phyloP scores from a whole-genome alignment of 176 grass and related monocot genomes.

The Phyllostachys edulis region DNA sequence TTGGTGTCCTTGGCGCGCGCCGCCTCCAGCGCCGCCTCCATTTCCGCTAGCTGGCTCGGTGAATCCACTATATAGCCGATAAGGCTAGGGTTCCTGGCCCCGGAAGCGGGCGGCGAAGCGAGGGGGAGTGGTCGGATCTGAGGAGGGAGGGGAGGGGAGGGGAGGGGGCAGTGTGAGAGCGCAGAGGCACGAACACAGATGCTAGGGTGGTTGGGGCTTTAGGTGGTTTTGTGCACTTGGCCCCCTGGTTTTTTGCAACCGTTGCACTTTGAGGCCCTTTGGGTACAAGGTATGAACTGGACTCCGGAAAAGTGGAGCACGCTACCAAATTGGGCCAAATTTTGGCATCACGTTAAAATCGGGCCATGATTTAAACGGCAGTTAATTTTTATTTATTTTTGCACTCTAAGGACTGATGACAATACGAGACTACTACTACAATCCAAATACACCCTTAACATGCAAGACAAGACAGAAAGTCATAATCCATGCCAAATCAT shows the following conservation, averaged over 20 bases:
- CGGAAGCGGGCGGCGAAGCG: conserved; percentile 26
- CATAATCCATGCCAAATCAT: conserved; percentile 30
- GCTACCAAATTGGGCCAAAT: not conserved
- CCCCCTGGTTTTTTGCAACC: conserved; percentile 26
- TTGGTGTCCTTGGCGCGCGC: conserved; percentile 75
- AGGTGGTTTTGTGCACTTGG: conserved; percentile 24
- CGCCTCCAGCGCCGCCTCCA: conserved; percentile 97
- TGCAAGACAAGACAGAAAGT: not conserved
- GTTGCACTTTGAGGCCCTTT: not conserved
- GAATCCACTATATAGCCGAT: not conserved
- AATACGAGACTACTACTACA: not conserved
- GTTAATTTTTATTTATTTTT: no score
- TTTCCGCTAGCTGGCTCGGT: conserved; percentile 28
- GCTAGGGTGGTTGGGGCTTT: conserved; percentile 52
- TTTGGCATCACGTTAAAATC: not conserved
- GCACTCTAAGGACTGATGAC: no score
- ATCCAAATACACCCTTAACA: not conserved
- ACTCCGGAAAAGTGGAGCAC: not conserved
- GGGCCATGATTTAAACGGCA: not conserved
- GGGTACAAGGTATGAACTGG: not conserved
- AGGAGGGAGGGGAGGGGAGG: not conserved
- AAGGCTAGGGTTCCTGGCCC: not conserved
- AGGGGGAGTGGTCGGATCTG: conserved; percentile 41
- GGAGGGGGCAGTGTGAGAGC: conserved; percentile 32
- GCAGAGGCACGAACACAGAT: conserved; percentile 36